These are phyloP conservation scores for Brassica hybrid DNA, from an alignment of 441 rosid species.

Conservation along the genomic window DNA sequence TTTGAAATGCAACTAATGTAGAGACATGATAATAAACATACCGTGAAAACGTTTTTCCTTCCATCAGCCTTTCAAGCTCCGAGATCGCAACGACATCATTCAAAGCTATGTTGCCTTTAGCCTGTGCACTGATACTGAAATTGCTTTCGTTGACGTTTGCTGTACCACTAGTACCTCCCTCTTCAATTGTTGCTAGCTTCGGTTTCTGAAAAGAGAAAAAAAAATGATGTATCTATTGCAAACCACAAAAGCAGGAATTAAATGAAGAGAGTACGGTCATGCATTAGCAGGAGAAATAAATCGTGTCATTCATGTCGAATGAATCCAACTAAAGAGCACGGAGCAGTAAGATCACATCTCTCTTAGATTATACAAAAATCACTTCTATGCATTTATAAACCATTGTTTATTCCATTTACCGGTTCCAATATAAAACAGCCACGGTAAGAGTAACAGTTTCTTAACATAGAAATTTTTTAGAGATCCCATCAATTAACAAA, in stretches of 20 bases:
- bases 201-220: slow-evolving; percentile 25
- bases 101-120: slow-evolving; percentile 35
- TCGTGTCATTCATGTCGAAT: neutral
- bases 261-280: slow-evolving; percentile 13
- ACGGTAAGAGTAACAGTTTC: neutral
- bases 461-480: neutral
- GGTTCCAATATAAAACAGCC: neutral
- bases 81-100: slow-evolving; percentile 49
- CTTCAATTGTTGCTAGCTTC: slow-evolving; percentile 34
- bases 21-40: slow-evolving; percentile 36
- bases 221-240: slow-evolving; percentile 11
- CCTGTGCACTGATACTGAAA: slow-evolving; percentile 41
- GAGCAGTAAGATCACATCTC: slow-evolving; percentile 7
- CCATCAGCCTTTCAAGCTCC: slow-evolving; percentile 74
- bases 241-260: slow-evolving; percentile 5
- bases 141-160: slow-evolving; percentile 42
- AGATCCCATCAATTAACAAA: neutral
- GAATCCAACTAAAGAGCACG: slow-evolving; percentile 15
- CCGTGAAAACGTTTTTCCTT: slow-evolving; percentile 71
- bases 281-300: neutral
- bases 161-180: slow-evolving; percentile 45
- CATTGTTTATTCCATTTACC: neutral
- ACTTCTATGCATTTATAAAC: neutral
- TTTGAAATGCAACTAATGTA: slow-evolving; percentile 14
- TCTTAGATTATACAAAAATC: slow-evolving; percentile 2